A percentile compares a stretch with the other conserved stretches of the same genome.
phyloP scores from a whole-genome alignment of 257 asterid species.

The Marsdenia floribunda region DNA sequence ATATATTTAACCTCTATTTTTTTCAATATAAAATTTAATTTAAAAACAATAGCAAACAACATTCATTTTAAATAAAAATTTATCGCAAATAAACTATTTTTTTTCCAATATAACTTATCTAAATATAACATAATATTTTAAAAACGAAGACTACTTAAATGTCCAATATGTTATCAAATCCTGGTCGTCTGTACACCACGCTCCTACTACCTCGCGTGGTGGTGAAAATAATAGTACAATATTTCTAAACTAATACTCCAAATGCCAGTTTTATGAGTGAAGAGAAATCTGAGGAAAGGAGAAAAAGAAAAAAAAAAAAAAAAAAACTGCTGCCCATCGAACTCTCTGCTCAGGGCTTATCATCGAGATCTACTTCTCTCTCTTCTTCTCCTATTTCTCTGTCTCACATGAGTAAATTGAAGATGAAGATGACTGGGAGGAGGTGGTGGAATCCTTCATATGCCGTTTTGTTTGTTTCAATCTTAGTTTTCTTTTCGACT shows the following conservation, averaged over 20 bases:
- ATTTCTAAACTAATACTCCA: neutral
- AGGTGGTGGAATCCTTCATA: constrained; percentile 9
- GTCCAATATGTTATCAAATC: neutral
- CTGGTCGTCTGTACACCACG: neutral
- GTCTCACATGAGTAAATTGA: neutral
- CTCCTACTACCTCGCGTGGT: neutral
- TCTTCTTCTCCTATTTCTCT: neutral
- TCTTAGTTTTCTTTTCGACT: constrained; percentile 6
- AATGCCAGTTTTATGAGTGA: neutral
- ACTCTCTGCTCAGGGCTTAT: constrained; percentile 4
- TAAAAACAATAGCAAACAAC: too few relatives aligned
- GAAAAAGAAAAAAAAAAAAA: too few relatives aligned
- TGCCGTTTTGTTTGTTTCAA: constrained; percentile 14
- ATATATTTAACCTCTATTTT: too few relatives aligned
- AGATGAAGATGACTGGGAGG: constrained; percentile 13
- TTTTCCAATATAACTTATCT: too few relatives aligned
- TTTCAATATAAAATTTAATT: too few relatives aligned
- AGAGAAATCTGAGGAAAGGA: neutral
- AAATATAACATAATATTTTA: too few relatives aligned
- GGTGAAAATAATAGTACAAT: neutral
- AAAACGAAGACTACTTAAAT: too few relatives aligned
- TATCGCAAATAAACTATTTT: too few relatives aligned
- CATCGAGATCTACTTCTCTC: constrained; percentile 8
- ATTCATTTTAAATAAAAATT: too few relatives aligned
- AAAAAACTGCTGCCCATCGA: neutral